A percentile compares a stretch with the other conserved stretches of the same genome.
phyloP scores from a whole-genome alignment of 768 basidiomycete species.

The Leucosporidium creatinivorum region DNA sequence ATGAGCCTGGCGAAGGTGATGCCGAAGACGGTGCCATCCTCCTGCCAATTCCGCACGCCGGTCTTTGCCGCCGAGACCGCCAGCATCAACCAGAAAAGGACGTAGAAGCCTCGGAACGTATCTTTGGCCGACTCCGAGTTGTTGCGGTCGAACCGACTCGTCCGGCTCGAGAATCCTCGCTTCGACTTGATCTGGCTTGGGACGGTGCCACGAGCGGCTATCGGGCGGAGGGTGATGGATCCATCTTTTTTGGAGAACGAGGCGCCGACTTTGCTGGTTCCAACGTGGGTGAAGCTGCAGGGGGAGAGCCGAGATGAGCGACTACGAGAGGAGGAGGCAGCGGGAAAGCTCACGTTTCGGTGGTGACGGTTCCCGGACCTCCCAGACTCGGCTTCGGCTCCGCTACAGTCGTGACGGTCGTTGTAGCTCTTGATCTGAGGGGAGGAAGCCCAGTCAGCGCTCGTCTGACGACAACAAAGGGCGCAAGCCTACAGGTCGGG shows the following conservation, averaged over 20 bases:
- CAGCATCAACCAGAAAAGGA: conserved; percentile 72
- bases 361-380: too few species aligned
- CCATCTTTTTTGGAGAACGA: neutral
- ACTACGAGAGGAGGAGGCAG: too few species aligned
- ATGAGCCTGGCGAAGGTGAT: conserved; percentile 78
- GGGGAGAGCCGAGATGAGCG: neutral
- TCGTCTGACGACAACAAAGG: too few species aligned
- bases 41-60: conserved; percentile 50
- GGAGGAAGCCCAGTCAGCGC: too few species aligned
- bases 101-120: conserved; percentile 68
- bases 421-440: too few species aligned
- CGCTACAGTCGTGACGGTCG: too few species aligned
- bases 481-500: too few species aligned
- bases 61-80: conserved; percentile 71
- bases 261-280: neutral
- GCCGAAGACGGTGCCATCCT: conserved; percentile 68
- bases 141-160: conserved; percentile 72
- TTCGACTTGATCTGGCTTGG: conserved; percentile 5
- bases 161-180: conserved; percentile 63
- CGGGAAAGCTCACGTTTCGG: too few species aligned
- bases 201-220: conserved; percentile 9
- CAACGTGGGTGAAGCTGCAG: conserved; percentile 8
- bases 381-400: too few species aligned
- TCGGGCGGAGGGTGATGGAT: conserved; percentile 4
- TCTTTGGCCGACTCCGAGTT: conserved; percentile 68